Percentiles rank a stretch among this genome's conserved stretches.
Conservation (phyloP, 169 alveolate genomes). For the Eimeria necatrix region DNA sequence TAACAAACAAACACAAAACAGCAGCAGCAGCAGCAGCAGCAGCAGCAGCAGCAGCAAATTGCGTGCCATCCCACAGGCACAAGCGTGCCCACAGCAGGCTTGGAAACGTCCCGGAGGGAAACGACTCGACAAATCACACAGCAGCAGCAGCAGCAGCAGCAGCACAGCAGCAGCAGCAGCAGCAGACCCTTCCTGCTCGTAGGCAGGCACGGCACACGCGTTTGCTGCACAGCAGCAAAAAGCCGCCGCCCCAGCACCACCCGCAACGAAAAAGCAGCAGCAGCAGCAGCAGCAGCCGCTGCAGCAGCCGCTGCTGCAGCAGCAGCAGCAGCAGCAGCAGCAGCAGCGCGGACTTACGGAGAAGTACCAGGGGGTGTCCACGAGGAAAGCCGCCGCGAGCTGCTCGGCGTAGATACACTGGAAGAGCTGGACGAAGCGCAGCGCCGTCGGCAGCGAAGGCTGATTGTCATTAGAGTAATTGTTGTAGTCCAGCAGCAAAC, state of each 20-base stretch:
- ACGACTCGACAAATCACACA: no score
- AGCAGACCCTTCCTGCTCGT: no score
- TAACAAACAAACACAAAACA: neutral
- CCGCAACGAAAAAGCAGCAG: no score
- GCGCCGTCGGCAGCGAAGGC: conserved; percentile 73
- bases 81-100: neutral
- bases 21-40: no score
- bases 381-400: conserved; percentile 70
- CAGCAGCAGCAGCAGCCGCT: no score
- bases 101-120: neutral
- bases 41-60: no score
- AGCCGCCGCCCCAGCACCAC: no score
- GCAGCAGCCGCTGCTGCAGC: no score
- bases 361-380: conserved; percentile 81
- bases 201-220: no score
- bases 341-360: conserved; percentile 42
- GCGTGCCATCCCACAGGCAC: neutral
- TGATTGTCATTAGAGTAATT: conserved; percentile 73
- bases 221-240: no score
- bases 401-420: conserved; percentile 77
- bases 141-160: no score
- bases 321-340: neutral
- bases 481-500: conserved; percentile 70
- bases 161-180: no score
- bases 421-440: conserved; percentile 73